Evolutionary conservation across 768 basidiomycete genomes (phyloP), one percentile per base, ranked within the genome.

Genomic region (Auriscalpium microsporum): DNA sequence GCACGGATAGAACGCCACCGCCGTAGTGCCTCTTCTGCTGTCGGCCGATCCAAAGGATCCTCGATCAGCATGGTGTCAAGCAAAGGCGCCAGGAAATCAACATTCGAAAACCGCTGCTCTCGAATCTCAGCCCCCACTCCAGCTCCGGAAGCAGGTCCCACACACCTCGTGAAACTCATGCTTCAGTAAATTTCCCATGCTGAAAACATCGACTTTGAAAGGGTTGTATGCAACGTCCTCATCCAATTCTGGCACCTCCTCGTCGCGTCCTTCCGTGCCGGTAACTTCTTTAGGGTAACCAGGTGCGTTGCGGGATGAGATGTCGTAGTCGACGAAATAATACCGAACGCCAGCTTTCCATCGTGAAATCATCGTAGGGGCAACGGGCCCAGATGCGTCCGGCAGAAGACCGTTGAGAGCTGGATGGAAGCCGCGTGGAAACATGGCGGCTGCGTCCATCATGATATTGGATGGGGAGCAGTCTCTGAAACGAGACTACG

Each of bases 151-250:
- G 40, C 3, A 42, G 13, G 40, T 17, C 40, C 4, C 4, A 50
- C 37, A 23, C n/a, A 50, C 50, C 9, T 50, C 37, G 16, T 50
- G n/a, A 37, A 50, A 37, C 37, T 21, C 11, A 8, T 33, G 50
- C 28, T 36, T 45, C 1, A 60, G 33, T 2, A 50, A 35, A 19
- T 53, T 50, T 14, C 59, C 57, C 9, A 58, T 53, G 10, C 50
- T 61, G 33, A 58, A 61, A 37, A 61, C 48, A 11, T 61, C 60
- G n/a, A 59, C 60, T 45, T 58, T 59, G 58, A 61, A 61, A 3
- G 60, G 60, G 40, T 61, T 58, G n/a, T 61, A 59, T 2, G 58
- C 52, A 2, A 53, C 55, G 4, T 21, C 23, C 3, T 54, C 17
- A 0, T 52, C 59, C 9, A 61, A 45, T 11, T 61, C 59, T 1